Conservation (phyloP, 305 asterid genomes). For the Fraxinus sp. region DNA sequence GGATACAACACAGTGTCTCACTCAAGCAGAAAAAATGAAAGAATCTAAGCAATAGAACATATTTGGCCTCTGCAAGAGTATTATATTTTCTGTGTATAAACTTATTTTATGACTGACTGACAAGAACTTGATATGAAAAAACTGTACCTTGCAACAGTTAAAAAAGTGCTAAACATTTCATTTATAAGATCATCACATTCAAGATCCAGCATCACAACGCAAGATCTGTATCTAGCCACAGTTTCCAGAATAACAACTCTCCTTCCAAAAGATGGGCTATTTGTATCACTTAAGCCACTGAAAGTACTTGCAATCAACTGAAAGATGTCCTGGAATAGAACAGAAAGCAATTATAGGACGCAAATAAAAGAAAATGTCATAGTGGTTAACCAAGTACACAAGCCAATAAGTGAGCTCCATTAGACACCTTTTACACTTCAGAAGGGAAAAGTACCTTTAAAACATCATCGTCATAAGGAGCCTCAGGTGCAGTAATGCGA, state of each 20-base stretch:
- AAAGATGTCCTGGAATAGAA: slow-evolving; percentile 73
- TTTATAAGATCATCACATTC: slow-evolving; percentile 91
- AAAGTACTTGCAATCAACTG: slow-evolving; percentile 87
- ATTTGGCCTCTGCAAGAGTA: slow-evolving; percentile 3
- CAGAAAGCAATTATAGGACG: slow-evolving; percentile 27
- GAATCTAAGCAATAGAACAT: slow-evolving; percentile 6
- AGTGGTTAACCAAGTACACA: slow-evolving; percentile 14
- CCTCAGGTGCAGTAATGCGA: slow-evolving; percentile 95
- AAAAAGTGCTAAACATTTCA: slow-evolving; percentile 83
- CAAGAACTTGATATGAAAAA: slow-evolving; percentile 23
- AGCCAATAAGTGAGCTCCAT: slow-evolving; percentile 20
- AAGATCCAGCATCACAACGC: slow-evolving; percentile 97
- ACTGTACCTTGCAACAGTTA: slow-evolving; percentile 73
- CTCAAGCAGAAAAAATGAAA: slow-evolving; percentile 10
- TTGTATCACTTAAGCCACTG: slow-evolving; percentile 77
- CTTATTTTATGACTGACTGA: slow-evolving; percentile 15
- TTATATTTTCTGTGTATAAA: slow-evolving; percentile 1
- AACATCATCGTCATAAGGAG: slow-evolving; percentile 72
- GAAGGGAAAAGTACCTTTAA: slow-evolving; percentile 60
- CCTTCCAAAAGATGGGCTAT: slow-evolving; percentile 75
- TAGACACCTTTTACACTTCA: slow-evolving; percentile 8
- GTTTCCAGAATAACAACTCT: slow-evolving; percentile 94
- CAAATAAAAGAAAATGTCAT: slow-evolving; percentile 13
- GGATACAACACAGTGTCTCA: not conserved
- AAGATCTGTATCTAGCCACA: slow-evolving; percentile 89